Base-by-base conservation (phyloP, 176 grass and related monocot species). In the Raddia guianensis region DNA sequence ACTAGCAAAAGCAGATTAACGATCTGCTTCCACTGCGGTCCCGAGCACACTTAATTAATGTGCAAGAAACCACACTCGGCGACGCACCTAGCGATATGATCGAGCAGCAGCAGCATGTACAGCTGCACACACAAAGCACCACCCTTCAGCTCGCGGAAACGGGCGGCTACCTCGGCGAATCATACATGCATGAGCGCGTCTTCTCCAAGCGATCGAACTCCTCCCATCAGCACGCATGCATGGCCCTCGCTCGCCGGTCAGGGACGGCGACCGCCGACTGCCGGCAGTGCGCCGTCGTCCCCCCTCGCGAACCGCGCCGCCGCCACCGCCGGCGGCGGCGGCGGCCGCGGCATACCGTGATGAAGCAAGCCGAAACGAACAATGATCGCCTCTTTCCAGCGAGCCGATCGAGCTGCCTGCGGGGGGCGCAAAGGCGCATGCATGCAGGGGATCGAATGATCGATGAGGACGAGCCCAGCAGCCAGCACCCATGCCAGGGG, bases 351-450 rank as follows among this genome's bases (percentile, higher is more conserved):
- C 80, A 78, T 34, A 27, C 37, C 37, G 2, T 40, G 80, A 49
- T 2, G 5, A 37, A 10, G 46, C 46, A 47, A 63, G 50, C 61
- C 59, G 21, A 5, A 40, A 2, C 7, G 79, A 63, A 18, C 13
- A 77, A 77, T 88, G 74, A 88, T 88, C 49, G 67, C 18, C 67
- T 55, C 80, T 79, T 88, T 88, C 9, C 18, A 6, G 75, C 63
- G 37, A 40, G 37, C 37, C 4, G 42, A 12, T 50, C 7, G 42
- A 12, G 61, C 7, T 1, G 79, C 27, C 27, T 73, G 61, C 73
- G 49, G 15, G 50, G 2, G 21, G 76, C 14, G 9, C 68, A 33
- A 47, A 42, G 52, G 11, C 12, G 70, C 70, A 71, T 57, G 37
- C 27, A 27, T 27, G 27, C 27, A 27, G 27, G 27, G 27, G 27